phyloP scores from a whole-genome alignment of 2,329 filamentous ascomycete genomes.

The Zymoseptoria brevis region DNA sequence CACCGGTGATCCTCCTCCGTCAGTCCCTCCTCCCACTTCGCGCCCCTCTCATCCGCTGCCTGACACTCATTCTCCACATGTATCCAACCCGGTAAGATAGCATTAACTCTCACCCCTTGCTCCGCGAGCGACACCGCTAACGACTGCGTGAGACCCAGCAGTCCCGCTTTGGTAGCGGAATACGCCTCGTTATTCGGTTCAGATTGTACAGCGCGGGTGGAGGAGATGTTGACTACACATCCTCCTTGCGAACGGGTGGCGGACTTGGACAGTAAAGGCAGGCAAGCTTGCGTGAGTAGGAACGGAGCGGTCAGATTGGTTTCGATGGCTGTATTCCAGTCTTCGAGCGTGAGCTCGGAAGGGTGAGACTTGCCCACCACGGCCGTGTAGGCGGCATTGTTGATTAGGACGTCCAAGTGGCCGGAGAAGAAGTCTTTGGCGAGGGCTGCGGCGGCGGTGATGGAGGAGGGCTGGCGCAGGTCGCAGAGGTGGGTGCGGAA shows the following conservation, averaged over 20 bases:
- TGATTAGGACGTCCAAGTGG: conserved; percentile 36
- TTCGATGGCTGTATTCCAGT: conserved; percentile 32
- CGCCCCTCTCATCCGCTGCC: conserved; percentile 34
- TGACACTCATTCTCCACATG: conserved; percentile 40
- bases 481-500: conserved; percentile 20
- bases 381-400: conserved; percentile 36
- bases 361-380: conserved; percentile 28
- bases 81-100: conserved; percentile 47
- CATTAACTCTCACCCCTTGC: conserved; percentile 40
- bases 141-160: conserved; percentile 44
- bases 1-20: conserved; percentile 39
- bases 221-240: conserved; percentile 42
- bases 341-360: conserved; percentile 30
- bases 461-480: conserved; percentile 23
- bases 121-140: conserved; percentile 42
- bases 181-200: conserved; percentile 46
- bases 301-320: conserved; percentile 35
- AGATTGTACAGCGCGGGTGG: conserved; percentile 43
- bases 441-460: conserved; percentile 24
- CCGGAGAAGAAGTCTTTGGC: conserved; percentile 30
- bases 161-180: conserved; percentile 43
- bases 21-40: conserved; percentile 41
- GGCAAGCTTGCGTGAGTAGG: conserved; percentile 23
- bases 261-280: conserved; percentile 22
- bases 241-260: conserved; percentile 13